Evolutionary conservation across 257 asterid species (phyloP), one percentile per base, ranked within the genome.

Genomic region (Nicotiana sylvestris): DNA sequence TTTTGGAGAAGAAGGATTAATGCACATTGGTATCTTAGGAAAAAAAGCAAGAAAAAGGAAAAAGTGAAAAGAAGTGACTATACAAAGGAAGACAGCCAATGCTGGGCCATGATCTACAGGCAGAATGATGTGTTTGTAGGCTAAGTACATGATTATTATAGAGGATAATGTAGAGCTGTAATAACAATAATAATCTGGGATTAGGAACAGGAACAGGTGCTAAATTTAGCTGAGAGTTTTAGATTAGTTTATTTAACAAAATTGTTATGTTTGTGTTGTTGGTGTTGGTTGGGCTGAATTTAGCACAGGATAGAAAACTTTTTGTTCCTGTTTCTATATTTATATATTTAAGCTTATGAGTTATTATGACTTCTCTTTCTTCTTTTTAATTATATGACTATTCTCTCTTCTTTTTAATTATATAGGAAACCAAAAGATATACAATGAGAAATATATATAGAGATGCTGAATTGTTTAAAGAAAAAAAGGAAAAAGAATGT

Each of bases 121-220:
- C 84, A 85, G 84, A 76, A 83, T 81, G 86, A 77, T 85, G 84
- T 78, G 21, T 61, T 62, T 21, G 43, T 76, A 84, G 85, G 80
- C 82, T 35, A 39, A 82, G 57, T 84, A 62, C 86, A 82, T 85
- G 83, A 91, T 88, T 86, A 91, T 88, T 86, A 85, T 84, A 74
- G 83, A 83, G 76, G 29, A 25, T 43, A 85, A 78, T 53, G 88
- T 82, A 81, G 83, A 30, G 83, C 18, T 88, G 82, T 83, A 83
- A 81, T 85, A 74, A 85, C 86, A 70, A 70, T 56, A 80, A 67
- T 85, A 83, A 76, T 80, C 82, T 29, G 82, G 82, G 88, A 32
- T 83, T 46, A 90, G 90, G 92, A 82, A 85, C 90, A 88, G 96
- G 98, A 92, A 93, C 96, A 90, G 86, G 84, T 93, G 98, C 97